These are phyloP conservation scores for Sutorius australiensis DNA, from an alignment of 768 basidiomycete species.

Conservation along the genomic window DNA sequence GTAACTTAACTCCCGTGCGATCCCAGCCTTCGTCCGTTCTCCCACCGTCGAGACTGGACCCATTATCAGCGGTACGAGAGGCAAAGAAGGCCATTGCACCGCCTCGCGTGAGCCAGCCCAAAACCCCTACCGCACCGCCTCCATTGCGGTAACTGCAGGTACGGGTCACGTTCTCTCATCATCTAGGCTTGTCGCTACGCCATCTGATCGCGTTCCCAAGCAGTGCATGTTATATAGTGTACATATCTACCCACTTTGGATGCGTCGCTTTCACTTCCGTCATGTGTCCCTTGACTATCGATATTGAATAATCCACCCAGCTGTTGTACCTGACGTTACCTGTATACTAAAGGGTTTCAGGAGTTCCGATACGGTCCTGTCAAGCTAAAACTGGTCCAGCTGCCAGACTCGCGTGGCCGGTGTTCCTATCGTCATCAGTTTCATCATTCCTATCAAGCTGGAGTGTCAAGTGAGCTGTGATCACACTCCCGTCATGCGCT, in stretches of 20 bases:
- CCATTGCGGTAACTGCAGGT: slow-evolving; percentile 2
- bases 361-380: too few relatives aligned
- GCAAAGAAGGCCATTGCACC: slow-evolving; percentile 19
- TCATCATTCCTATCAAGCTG: too few relatives aligned
- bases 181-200: not conserved
- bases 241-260: not conserved
- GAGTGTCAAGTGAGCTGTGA: too few relatives aligned
- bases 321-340: not conserved
- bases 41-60: slow-evolving; percentile 21
- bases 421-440: too few relatives aligned
- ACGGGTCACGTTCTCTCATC: not conserved
- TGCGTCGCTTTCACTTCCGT: not conserved
- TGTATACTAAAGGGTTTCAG: not conserved
- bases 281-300: not conserved
- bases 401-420: too few relatives aligned
- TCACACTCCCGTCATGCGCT: too few relatives aligned
- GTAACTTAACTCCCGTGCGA: not conserved
- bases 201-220: not conserved
- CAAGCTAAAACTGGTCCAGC: too few relatives aligned
- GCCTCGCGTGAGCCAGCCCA: slow-evolving; percentile 6
- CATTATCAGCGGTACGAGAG: slow-evolving; percentile 12
- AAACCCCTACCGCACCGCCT: not conserved
- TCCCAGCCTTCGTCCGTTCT: not conserved
- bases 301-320: not conserved
- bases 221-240: not conserved